Percentiles rank a stretch among this genome's conserved stretches.
Conservation (phyloP, 1,139 yeast species). For the Hyphopichia burtonii region DNA sequence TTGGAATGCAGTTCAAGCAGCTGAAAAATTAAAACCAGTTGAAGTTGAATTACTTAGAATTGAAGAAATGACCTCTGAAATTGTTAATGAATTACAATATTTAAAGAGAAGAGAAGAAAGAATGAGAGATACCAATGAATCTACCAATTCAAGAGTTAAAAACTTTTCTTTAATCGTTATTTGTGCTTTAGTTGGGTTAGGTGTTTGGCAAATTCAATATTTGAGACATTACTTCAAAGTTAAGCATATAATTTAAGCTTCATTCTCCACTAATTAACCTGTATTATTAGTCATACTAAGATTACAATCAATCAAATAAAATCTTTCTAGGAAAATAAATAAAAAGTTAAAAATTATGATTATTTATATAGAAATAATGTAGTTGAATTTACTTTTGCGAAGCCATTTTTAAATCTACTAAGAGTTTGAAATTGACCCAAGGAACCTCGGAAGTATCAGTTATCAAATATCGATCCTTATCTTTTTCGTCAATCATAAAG, state of each 20-base stretch:
- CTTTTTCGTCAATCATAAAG: background rate
- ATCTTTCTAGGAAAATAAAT: background rate
- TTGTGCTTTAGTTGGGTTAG: constrained; percentile 69
- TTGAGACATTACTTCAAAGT: constrained; percentile 91
- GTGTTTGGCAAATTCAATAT: constrained; percentile 89
- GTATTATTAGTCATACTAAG: constrained; percentile 1
- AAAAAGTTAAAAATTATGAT: background rate
- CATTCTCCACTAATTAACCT: background rate
- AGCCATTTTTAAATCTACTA: background rate
- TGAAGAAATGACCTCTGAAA: constrained; percentile 80
- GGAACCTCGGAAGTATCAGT: background rate
- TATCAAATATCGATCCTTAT: background rate
- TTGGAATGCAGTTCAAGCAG: constrained; percentile 93
- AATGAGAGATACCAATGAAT: constrained; percentile 94
- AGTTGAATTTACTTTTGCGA: background rate
- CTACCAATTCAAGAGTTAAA: constrained; percentile 84
- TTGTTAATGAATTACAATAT: constrained; percentile 74
- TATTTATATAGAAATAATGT: background rate
- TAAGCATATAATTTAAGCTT: constrained; percentile 75
- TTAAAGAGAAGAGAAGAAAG: constrained; percentile 84
- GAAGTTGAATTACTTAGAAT: constrained; percentile 86
- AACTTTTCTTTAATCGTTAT: constrained; percentile 75
- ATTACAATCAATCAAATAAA: background rate
- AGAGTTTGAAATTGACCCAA: constrained; percentile 1
- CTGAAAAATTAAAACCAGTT: constrained; percentile 88